Evolutionary conservation across 2,329 filamentous ascomycete genomes (phyloP).

Genomic region (Colletotrichum sp.): DNA sequence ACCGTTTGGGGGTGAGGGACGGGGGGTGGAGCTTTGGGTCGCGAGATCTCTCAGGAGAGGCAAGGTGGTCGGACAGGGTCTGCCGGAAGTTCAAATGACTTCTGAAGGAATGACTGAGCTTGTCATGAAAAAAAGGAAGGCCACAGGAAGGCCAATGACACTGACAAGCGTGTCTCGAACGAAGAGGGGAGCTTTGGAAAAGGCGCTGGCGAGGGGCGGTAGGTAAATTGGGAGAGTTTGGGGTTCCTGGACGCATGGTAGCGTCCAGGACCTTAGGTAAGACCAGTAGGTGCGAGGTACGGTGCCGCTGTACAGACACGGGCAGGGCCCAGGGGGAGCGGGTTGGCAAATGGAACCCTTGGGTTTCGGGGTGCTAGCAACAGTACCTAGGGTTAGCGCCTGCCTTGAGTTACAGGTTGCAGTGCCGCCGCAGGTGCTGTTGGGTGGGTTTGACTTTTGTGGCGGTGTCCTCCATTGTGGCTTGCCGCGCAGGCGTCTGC

Average conservation of each 20-base stretch:
- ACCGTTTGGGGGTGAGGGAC: conserved; percentile 4
- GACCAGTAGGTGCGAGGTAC: conserved; percentile 16
- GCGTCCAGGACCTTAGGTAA: neutral
- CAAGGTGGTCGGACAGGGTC: conserved; percentile 8
- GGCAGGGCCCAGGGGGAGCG: conserved; percentile 1
- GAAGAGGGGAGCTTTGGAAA: conserved; percentile 18
- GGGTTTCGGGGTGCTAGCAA: conserved; percentile 17
- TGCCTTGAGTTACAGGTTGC: neutral
- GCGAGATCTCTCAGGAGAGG: conserved; percentile 22
- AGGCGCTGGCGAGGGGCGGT: conserved; percentile 15
- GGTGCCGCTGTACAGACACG: conserved; percentile 16
- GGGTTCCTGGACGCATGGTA: conserved; percentile 17
- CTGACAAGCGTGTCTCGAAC: conserved; percentile 20
- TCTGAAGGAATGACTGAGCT: conserved; percentile 22
- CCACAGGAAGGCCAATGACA: conserved; percentile 21
- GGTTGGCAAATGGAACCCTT: conserved; percentile 18
- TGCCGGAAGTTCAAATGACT: conserved; percentile 21
- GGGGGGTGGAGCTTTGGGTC: conserved; percentile 18
- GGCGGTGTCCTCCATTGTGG: conserved; percentile 17
- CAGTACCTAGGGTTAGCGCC: conserved; percentile 20
- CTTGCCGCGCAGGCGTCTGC: neutral
- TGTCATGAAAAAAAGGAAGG: conserved; percentile 21
- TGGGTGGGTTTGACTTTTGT: neutral
- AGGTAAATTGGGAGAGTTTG: conserved; percentile 22
- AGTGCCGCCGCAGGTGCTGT: neutral